phyloP scores from a whole-genome alignment of 345 rosid species.

The Angophora floribunda region DNA sequence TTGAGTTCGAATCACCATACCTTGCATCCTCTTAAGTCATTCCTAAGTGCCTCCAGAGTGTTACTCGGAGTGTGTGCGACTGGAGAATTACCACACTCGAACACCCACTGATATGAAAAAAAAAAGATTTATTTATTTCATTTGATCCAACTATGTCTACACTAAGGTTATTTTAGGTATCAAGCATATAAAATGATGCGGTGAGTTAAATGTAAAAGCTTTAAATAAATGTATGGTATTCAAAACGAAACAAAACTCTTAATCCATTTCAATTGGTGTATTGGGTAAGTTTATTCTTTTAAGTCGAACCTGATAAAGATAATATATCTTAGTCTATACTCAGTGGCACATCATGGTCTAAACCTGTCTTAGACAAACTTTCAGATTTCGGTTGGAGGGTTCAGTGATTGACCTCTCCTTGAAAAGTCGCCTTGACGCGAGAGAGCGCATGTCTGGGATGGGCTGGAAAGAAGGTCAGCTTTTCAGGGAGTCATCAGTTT shows the following conservation, averaged over 20 bases:
- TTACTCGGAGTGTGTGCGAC: neutral
- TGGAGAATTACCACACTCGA: neutral
- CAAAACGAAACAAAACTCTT: neutral
- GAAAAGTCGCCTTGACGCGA: constrained; percentile 6
- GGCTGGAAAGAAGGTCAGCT: constrained; percentile 51
- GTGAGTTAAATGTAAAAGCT: neutral
- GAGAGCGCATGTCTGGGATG: constrained; percentile 28
- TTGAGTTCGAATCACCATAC: neutral
- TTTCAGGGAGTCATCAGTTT: constrained; percentile 17
- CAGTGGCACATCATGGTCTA: neutral
- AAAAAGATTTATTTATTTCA: neutral
- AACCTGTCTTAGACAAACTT: neutral
- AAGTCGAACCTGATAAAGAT: neutral
- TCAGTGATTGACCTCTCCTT: constrained; percentile 18
- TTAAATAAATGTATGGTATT: neutral
- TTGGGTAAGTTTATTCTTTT: neutral
- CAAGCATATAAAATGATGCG: neutral
- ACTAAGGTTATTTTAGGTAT: neutral
- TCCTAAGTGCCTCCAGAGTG: neutral
- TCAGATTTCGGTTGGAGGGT: neutral
- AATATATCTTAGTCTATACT: neutral
- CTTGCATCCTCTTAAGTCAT: neutral
- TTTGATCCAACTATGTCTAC: neutral
- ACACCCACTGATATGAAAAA: neutral
- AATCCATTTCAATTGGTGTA: neutral